These are phyloP conservation scores for Hyphodiscus sp. DNA, from an alignment of 2,329 filamentous ascomycete genomes.

Conservation along the genomic window DNA sequence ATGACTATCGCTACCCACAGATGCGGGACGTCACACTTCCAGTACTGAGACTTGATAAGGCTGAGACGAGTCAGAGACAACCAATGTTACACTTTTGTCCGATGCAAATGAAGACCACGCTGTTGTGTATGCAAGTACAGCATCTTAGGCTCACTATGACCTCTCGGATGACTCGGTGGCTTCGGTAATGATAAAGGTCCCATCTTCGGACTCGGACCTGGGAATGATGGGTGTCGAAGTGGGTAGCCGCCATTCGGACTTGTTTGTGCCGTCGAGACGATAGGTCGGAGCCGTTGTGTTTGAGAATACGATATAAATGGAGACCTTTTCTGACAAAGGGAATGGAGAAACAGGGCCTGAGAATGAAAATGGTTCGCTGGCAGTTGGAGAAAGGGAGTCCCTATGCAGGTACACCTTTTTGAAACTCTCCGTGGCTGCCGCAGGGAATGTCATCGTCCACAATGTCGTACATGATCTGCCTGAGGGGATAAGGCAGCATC, in stretches of 20 bases:
- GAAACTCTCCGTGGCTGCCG: not conserved
- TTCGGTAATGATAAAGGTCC: not conserved
- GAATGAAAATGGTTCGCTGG: not conserved
- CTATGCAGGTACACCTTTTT: not conserved
- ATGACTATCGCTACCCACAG: not conserved
- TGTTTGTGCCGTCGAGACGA: not conserved
- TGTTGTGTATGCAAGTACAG: not conserved
- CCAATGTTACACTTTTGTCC: not conserved
- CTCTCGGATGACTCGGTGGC: not conserved
- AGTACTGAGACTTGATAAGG: constrained; percentile 9
- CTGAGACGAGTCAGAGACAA: constrained; percentile 19
- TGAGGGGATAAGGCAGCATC: not conserved
- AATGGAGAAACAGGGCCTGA: too few relatives aligned
- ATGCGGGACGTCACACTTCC: not conserved
- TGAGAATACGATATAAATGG: not conserved
- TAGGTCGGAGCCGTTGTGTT: not conserved
- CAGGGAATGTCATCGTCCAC: not conserved
- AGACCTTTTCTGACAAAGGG: not conserved
- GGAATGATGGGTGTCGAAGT: not conserved
- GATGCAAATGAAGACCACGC: not conserved
- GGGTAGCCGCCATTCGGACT: not conserved
- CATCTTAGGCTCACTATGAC: not conserved
- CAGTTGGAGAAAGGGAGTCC: not conserved
- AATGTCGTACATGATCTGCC: not conserved
- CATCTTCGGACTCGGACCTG: not conserved